Conservation (phyloP, 2,329 filamentous ascomycete genomes). For the Calonectria multiphialidica region DNA sequence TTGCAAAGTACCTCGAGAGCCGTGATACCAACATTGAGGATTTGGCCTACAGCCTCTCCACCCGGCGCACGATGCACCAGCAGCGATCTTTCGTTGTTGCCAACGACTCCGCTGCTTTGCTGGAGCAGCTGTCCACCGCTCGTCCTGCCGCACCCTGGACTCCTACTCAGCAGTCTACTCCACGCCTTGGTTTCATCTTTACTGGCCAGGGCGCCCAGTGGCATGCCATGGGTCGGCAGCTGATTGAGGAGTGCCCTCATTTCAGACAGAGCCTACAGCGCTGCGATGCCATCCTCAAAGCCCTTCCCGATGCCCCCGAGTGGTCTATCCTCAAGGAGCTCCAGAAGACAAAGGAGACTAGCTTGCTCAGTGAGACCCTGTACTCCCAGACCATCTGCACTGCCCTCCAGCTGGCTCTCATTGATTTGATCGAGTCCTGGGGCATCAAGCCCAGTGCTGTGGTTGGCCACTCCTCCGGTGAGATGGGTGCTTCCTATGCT, state of each 20-base stretch:
- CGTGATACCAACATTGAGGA: slow-evolving; percentile 29
- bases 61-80: slow-evolving; percentile 34
- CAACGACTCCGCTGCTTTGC: slow-evolving; percentile 21
- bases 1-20: slow-evolving; percentile 29
- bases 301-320: slow-evolving; percentile 28
- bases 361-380: slow-evolving; percentile 34
- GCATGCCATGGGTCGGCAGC: slow-evolving; percentile 38
- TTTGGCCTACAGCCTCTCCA: slow-evolving; percentile 38
- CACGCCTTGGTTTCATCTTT: slow-evolving; percentile 40
- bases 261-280: slow-evolving; percentile 44
- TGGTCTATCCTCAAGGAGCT: slow-evolving; percentile 49
- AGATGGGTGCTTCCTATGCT: slow-evolving; percentile 58
- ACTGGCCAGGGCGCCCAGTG: slow-evolving; percentile 45
- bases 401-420: slow-evolving; percentile 55
- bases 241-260: slow-evolving; percentile 42
- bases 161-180: slow-evolving; percentile 26
- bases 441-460: slow-evolving; percentile 51
- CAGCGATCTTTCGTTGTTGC: slow-evolving; percentile 42
- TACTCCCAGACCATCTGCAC: slow-evolving; percentile 53
- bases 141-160: slow-evolving; percentile 35
- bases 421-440: slow-evolving; percentile 50
- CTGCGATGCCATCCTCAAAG: slow-evolving; percentile 44
- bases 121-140: slow-evolving; percentile 30
- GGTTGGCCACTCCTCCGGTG: slow-evolving; percentile 57
- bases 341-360: slow-evolving; percentile 43